phyloP scores from a whole-genome alignment of 2,329 filamentous ascomycete species.

The Ceratocystis harringtonii region DNA sequence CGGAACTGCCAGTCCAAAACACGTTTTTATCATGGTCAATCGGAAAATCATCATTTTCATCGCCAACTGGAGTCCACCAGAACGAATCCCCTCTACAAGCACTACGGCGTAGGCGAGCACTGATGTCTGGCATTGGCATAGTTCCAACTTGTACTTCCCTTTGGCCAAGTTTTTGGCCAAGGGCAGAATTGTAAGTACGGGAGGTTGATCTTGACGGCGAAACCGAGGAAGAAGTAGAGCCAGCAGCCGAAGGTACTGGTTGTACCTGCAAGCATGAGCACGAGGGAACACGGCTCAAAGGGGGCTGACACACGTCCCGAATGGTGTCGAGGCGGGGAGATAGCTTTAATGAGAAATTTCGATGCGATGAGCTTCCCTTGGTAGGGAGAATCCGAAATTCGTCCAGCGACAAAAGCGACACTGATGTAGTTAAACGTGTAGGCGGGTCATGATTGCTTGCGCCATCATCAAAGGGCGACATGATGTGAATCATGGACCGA shows the following conservation, averaged over 20 bases:
- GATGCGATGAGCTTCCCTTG: slow-evolving; percentile 3
- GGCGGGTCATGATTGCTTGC: neutral
- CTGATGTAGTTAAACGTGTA: neutral
- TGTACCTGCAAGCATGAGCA: neutral
- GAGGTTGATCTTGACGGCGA: neutral
- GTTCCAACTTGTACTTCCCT: neutral
- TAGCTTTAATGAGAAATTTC: slow-evolving; percentile 11
- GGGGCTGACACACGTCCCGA: neutral
- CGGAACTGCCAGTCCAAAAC: slow-evolving; percentile 2
- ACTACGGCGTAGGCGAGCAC: neutral
- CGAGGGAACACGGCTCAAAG: neutral
- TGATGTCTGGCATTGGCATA: neutral
- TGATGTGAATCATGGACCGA: neutral
- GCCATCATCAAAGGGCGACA: neutral
- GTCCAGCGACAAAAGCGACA: slow-evolving; percentile 7
- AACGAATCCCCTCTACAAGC: neutral
- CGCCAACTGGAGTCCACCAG: slow-evolving; percentile 7
- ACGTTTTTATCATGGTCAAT: neutral
- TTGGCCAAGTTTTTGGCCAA: neutral
- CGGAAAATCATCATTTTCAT: neutral
- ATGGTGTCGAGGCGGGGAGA: neutral
- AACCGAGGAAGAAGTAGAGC: neutral
- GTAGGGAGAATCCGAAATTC: neutral
- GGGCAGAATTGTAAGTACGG: neutral
- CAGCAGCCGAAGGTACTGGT: neutral